Percentiles rank a stretch among this genome's conserved stretches.
Conservation (phyloP, 2,329 filamentous ascomycete genomes). For the Apiospora pterosperma region DNA sequence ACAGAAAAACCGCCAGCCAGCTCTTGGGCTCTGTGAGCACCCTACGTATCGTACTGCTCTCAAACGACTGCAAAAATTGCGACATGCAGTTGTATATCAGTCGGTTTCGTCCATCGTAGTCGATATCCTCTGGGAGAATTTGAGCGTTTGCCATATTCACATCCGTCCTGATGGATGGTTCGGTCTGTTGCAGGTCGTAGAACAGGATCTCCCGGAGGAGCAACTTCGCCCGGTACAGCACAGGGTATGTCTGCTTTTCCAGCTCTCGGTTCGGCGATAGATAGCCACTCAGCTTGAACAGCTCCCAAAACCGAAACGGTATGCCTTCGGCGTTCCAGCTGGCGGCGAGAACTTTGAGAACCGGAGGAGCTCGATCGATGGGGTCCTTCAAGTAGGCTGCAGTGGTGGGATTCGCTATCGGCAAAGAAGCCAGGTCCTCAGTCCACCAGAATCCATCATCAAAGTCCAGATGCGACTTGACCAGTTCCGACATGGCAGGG, state of each 20-base stretch:
- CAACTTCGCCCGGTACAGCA: constrained; percentile 51
- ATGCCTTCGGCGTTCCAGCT: constrained; percentile 49
- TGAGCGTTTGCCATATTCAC: constrained; percentile 29
- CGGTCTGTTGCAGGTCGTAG: constrained; percentile 49
- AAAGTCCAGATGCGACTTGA: constrained; percentile 47
- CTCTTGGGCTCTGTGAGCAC: constrained; percentile 37
- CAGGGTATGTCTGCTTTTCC: constrained; percentile 47
- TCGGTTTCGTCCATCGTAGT: constrained; percentile 44
- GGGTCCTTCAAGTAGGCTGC: constrained; percentile 36
- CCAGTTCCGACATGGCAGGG: constrained; percentile 36
- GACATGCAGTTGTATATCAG: constrained; percentile 47
- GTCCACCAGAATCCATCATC: constrained; percentile 58
- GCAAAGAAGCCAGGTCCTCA: constrained; percentile 42
- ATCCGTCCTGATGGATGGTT: constrained; percentile 40
- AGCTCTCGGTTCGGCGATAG: constrained; percentile 45
- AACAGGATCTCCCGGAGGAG: constrained; percentile 53
- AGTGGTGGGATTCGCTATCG: constrained; percentile 34
- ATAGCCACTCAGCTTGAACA: constrained; percentile 47
- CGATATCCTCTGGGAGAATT: constrained; percentile 38
- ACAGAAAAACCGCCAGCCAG: constrained; percentile 51
- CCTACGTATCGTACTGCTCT: constrained; percentile 38
- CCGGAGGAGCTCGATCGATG: constrained; percentile 41
- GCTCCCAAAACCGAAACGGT: constrained; percentile 49
- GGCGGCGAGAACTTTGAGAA: constrained; percentile 46
- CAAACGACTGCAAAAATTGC: constrained; percentile 51